Base-by-base conservation (phyloP, 2,329 filamentous ascomycete genomes). In the Scortechinia acanthostroma region DNA sequence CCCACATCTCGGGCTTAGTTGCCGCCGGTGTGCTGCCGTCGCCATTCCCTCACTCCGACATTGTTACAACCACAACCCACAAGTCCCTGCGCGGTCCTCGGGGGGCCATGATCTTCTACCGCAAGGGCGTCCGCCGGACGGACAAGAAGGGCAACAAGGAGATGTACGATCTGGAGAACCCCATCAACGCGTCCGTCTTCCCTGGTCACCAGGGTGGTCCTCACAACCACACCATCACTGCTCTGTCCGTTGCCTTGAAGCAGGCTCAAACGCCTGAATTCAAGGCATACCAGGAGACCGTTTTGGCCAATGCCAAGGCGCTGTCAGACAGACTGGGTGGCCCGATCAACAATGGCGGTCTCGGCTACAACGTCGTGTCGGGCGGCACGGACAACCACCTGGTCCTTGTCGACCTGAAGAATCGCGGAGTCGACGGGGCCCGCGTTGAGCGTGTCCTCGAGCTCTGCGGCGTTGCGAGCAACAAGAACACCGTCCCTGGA, bases 41-140 rank as follows among this genome's bases (percentile, higher is more conserved):
- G 43, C 93, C 93, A 40, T 98, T 98, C 73, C 75, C 81, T 51
- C 74, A 95, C 66, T 91, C 93, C 53, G 93, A 98, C 63, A 86
- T 98, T 47, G 93, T 98, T 56, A 98, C 93, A 51, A 98, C 93
- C 51, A 98, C 93, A 50, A 98, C 93, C 42, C 93, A 98, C 83
- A 98, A 98, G 80, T 96, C 91, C 46, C 86, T 98, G 55, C 90
- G 93, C 69, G 93, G 93, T 48, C 93, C 93, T 48, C 89, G 93
- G 65, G 93, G 93, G 60, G 93, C 93, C 63, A 98, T 98, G 93
- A 98, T 98, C 73, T 98, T 98, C 81, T 98, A 91, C 83, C 88
- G 93, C 69, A 96, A 95, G 76, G 93, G 93, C 51, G 84, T 96
- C 50, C 87, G 91, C 60, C 89, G 86, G 59, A 86, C 86, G 45